Base-by-base conservation (phyloP, 441 rosid genomes). In the Erodium chrysanthum region DNA sequence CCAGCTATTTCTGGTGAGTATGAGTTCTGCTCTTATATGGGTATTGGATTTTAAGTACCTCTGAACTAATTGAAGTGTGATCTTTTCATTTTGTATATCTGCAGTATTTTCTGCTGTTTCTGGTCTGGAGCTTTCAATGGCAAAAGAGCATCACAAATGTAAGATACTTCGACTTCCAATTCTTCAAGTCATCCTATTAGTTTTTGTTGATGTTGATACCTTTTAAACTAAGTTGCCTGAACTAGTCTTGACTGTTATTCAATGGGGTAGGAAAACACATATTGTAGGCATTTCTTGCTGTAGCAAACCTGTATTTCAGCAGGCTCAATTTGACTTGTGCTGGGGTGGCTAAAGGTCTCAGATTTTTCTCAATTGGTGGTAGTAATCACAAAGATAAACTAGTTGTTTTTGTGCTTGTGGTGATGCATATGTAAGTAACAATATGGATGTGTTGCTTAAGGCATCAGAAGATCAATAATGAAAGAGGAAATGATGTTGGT, bases 101-200 rank as follows among this genome's bases (percentile, higher is more conserved):
- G 80, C 65, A 93, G 98, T 94, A 70, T 94, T 94, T 84, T 86
- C 97, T 66, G 98, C 97, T 7, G 98, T 94, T 40, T 94, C 98
- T 66, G 97, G 98, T 66, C 96, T 94, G 5, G 97, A 94, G 86
- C 71, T 94, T 42, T 86, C 86, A 74, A 94, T 94, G 92, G 87
- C 94, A 14, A 88, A 84, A 79, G 92, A 82, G 68, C 98, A 87
- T 76, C 97, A 91, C 72, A 84, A 88, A 48, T 91, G 98, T 94
- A 84, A 82, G 91, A 37, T 68, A 65, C 71, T 10, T 10, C 44
- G 8, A 10, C 11, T 37, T 3, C 11, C 12, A 10, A 37, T 37
- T 37, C 0, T 37, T 37, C 44, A 37, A 37, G 11, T 7, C 44
- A 17, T 37, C 40, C 15, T 56, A 35, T 58, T 54, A 11, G 58